These are phyloP conservation scores for Diplodia corticola DNA, from an alignment of 2,329 filamentous ascomycete genomes.

Conservation along the genomic window DNA sequence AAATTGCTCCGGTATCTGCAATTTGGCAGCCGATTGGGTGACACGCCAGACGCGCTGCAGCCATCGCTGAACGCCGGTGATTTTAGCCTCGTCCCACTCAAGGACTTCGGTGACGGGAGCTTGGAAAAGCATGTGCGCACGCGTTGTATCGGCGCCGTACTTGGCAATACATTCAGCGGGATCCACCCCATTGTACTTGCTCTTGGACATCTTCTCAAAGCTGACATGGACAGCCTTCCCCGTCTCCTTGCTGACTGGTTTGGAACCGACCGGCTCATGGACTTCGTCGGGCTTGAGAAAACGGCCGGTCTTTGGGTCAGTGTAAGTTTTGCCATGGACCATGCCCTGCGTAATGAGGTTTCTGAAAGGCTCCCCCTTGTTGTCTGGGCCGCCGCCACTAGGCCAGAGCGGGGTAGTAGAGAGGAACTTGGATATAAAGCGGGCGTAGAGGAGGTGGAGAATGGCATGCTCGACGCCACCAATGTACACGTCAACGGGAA, in stretches of 20 bases:
- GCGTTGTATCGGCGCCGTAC: slow-evolving; percentile 79
- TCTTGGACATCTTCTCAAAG: slow-evolving; percentile 95
- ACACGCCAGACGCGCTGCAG: slow-evolving; percentile 64
- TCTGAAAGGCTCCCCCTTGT: slow-evolving; percentile 72
- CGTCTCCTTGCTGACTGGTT: slow-evolving; percentile 63
- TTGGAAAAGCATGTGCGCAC: slow-evolving; percentile 86
- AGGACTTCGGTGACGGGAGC: slow-evolving; percentile 81
- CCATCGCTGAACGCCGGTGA: slow-evolving; percentile 80
- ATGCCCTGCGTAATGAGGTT: slow-evolving; percentile 86
- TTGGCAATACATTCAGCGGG: slow-evolving; percentile 69
- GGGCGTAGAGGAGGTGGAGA: slow-evolving; percentile 81
- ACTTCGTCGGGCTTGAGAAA: slow-evolving; percentile 78
- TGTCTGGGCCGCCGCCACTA: slow-evolving; percentile 35
- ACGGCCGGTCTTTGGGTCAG: slow-evolving; percentile 70
- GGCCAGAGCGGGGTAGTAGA: slow-evolving; percentile 55
- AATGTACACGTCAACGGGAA: slow-evolving; percentile 86
- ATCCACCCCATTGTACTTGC: slow-evolving; percentile 89
- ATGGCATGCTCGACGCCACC: slow-evolving; percentile 91
- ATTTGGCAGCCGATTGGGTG: not conserved
- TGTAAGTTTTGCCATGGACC: slow-evolving; percentile 85
- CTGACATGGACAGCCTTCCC: slow-evolving; percentile 61
- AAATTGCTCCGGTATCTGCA: not conserved
- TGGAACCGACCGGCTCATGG: slow-evolving; percentile 57
- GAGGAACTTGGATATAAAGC: slow-evolving; percentile 88
- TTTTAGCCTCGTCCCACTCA: slow-evolving; percentile 84